A percentile compares a stretch with the other conserved stretches of the same genome.
Conservation (phyloP, 2,329 filamentous ascomycete genomes). For the Colletotrichum sidae region DNA sequence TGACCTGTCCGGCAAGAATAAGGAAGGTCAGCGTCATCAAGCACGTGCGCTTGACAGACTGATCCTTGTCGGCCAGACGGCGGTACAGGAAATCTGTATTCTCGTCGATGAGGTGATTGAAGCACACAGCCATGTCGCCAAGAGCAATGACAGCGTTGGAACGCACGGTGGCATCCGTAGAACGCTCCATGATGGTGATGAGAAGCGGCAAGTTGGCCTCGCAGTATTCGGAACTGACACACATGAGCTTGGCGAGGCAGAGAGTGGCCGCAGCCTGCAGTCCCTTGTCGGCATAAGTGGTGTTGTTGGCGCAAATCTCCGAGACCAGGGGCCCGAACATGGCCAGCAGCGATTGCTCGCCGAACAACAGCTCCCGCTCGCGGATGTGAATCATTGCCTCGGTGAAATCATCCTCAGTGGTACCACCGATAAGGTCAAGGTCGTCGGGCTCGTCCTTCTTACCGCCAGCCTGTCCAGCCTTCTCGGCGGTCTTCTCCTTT, state of each 20-base stretch:
- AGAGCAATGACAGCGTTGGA: conserved; percentile 97
- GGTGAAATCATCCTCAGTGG: conserved; percentile 92
- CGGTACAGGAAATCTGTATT: conserved; percentile 99
- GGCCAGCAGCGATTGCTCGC: conserved; percentile 84
- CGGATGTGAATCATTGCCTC: conserved; percentile 87
- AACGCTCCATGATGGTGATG: conserved; percentile 97
- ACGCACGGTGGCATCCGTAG: conserved; percentile 89
- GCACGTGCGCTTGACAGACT: conserved; percentile 94
- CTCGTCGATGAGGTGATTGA: conserved; percentile 99
- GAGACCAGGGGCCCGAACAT: conserved; percentile 92
- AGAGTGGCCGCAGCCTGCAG: conserved; percentile 94
- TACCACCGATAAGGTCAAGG: conserved; percentile 95
- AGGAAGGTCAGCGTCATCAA: conserved; percentile 98
- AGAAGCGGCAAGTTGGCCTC: conserved; percentile 91
- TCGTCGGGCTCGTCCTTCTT: conserved; percentile 78
- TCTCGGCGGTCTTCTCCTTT: conserved; percentile 65
- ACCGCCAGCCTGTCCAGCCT: conserved; percentile 42
- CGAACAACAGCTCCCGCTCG: conserved; percentile 85
- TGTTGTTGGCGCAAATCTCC: conserved; percentile 96
- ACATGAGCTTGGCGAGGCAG: conserved; percentile 98
- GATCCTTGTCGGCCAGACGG: conserved; percentile 87
- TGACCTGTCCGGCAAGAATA: conserved; percentile 96
- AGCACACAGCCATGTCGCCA: conserved; percentile 99
- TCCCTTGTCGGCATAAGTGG: conserved; percentile 87
- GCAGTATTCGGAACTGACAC: conserved; percentile 95